These are phyloP conservation scores for Eucalyptus fibrosa DNA, from an alignment of 345 rosid species.

Conservation along the genomic window DNA sequence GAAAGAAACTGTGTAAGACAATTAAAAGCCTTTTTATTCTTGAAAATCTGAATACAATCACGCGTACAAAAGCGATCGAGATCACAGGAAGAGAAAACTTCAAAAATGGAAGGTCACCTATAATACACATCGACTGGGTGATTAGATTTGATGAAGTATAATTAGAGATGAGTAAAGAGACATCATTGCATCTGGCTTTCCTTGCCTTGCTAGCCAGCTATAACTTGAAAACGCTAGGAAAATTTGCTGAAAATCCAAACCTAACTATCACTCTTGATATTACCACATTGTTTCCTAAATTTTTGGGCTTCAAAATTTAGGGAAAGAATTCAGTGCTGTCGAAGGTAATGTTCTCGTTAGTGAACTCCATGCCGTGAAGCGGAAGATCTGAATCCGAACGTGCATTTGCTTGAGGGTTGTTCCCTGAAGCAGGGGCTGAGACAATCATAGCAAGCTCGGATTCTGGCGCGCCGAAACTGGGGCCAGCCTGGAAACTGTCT, in stretches of 20 bases:
- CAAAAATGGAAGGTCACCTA: background rate
- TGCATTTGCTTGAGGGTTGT: conserved; percentile 13
- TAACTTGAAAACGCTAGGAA: background rate
- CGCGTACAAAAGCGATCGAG: background rate
- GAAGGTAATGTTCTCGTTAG: conserved; percentile 24
- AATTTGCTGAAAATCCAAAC: background rate
- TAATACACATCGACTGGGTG: background rate
- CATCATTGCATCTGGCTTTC: background rate
- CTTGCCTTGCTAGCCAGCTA: background rate
- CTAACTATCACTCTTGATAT: background rate
- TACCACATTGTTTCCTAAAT: background rate
- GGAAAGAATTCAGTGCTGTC: conserved; percentile 8
- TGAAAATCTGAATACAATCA: background rate
- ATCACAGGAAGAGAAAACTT: background rate
- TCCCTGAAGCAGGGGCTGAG: conserved; percentile 11
- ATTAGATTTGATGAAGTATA: background rate
- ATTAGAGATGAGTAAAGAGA: background rate
- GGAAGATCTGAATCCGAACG: conserved; percentile 28
- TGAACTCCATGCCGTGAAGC: conserved; percentile 9
- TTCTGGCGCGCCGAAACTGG: background rate
- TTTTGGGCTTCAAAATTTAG: background rate
- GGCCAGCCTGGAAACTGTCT: background rate
- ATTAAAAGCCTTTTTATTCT: background rate
- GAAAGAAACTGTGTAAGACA: background rate
- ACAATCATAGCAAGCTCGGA: background rate